Evolutionary conservation across 2,329 filamentous ascomycete genomes (phyloP), one percentile per base, ranked within the genome.

Genomic region (Fusarium keratoplasticum): DNA sequence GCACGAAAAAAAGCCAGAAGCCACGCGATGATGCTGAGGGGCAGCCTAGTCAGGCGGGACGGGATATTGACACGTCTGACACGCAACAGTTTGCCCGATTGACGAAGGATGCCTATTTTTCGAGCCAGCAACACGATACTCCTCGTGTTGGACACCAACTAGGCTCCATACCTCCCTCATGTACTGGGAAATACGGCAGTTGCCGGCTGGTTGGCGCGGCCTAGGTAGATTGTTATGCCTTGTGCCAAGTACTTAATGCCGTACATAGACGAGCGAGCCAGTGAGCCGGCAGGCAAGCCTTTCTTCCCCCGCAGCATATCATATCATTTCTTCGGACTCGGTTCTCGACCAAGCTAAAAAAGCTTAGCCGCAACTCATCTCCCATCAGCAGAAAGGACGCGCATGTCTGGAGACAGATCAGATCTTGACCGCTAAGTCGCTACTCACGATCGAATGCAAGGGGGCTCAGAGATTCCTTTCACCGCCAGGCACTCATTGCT

Each of bases 331-430:
- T 31, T 61, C 58, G 58, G 40, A 47, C 22, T 61, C 58, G 58
- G 38, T 47, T 35, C 29, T 60, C 44, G 52, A 40, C 40, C 66
- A 50, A 25, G 47, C 42, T 38, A 67, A 44, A 60, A 60, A 54
- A 55, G 68, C 67, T 64, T 72, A 50, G 40, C 52, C 52, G 63
- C 29, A 25, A 50, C 18, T 52, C 33, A 58, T 62, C 55, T 63
- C 63, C 44, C 25, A 35, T 25, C 27, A 22, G 20, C 40, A 42
- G 25, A n/a, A 42, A 44, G 25, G 38, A 61, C 25, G 55, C 25
- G 55, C 22, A 29, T 29, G 35, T 40, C 35, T 25, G 16, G 16
- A 57, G n/a, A 33, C 50, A 33, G 20, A 11, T 54, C 20, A 35
- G 31, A 57, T 57, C 55, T 58, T 38, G 55, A 58, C 33, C 35